Percentiles rank a stretch among this genome's conserved stretches.
phyloP scores from a whole-genome alignment of 2,329 filamentous ascomycete genomes.

The Ascochyta viciae-villosae region DNA sequence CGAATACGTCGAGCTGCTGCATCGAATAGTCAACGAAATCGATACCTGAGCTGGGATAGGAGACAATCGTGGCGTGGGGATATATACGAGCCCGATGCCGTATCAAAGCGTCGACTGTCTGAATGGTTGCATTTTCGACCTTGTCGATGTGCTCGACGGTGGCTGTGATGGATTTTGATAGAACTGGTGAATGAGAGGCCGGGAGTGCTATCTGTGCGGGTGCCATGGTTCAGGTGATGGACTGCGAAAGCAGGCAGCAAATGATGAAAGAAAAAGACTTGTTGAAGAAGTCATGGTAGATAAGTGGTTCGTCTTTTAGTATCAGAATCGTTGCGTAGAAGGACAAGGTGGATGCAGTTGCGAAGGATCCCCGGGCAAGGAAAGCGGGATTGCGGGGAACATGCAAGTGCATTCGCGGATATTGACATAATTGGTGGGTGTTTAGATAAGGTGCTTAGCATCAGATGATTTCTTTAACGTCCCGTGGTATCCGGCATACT shows the following conservation, averaged over 20 bases:
- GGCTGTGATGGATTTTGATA: conserved; percentile 1
- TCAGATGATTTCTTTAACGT: background rate
- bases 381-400: background rate
- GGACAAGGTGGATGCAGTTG: background rate
- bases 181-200: conserved; percentile 4
- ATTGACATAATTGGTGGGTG: background rate
- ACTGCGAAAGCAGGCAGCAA: background rate
- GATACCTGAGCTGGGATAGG: conserved; percentile 55
- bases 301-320: background rate
- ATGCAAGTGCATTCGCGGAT: background rate
- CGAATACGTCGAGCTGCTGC: conserved; percentile 54
- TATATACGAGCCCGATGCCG: conserved; percentile 46
- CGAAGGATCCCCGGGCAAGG: background rate
- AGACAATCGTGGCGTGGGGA: conserved; percentile 50
- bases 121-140: conserved; percentile 14
- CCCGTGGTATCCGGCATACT: background rate
- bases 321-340: background rate
- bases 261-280: background rate
- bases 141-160: conserved; percentile 1
- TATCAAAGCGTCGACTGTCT: conserved; percentile 51
- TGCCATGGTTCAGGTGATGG: conserved; percentile 19
- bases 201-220: conserved; percentile 29
- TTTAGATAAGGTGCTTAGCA: too few relatives aligned
- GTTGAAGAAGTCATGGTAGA: background rate
- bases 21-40: conserved; percentile 58